Evolutionary conservation across 805 yeast genomes (phyloP).

Genomic region (Sugiyamaella valdiviana): DNA sequence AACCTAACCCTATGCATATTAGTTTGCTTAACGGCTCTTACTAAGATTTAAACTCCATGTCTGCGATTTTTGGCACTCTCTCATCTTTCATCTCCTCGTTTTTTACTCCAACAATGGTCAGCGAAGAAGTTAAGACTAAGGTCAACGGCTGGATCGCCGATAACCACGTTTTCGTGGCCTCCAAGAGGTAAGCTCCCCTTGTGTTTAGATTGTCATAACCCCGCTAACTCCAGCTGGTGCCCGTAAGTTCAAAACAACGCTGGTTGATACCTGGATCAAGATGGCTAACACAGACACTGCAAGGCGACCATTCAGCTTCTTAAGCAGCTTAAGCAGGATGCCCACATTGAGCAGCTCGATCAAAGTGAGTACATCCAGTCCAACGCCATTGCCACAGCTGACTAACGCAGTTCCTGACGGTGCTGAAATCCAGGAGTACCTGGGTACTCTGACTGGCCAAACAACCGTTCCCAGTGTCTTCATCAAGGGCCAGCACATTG

Average conservation of each 20-base stretch:
- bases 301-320: conserved; percentile 44
- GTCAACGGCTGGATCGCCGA: conserved; percentile 19
- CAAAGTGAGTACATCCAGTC: conserved; percentile 12
- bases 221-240: conserved; percentile 39
- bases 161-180: conserved; percentile 45
- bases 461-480: conserved; percentile 90
- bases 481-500: conserved; percentile 87
- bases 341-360: conserved; percentile 47
- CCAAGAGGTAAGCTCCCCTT: conserved; percentile 46
- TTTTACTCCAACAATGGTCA: conserved; percentile 3
- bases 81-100: not conserved
- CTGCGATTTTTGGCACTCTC: not conserved
- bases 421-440: conserved; percentile 72
- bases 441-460: conserved; percentile 77
- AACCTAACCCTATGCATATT: not conserved
- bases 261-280: conserved; percentile 25
- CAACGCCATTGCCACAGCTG: not conserved
- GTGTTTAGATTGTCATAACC: not conserved
- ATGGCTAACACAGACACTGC: conserved; percentile 26
- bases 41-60: not conserved
- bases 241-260: conserved; percentile 45
- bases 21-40: not conserved
- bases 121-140: conserved; percentile 9
- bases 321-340: conserved; percentile 34
- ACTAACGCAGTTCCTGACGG: conserved; percentile 49